Evolutionary conservation across 805 yeast genomes (phyloP).

Genomic region (Vanderwaltozyma tropicalis): DNA sequence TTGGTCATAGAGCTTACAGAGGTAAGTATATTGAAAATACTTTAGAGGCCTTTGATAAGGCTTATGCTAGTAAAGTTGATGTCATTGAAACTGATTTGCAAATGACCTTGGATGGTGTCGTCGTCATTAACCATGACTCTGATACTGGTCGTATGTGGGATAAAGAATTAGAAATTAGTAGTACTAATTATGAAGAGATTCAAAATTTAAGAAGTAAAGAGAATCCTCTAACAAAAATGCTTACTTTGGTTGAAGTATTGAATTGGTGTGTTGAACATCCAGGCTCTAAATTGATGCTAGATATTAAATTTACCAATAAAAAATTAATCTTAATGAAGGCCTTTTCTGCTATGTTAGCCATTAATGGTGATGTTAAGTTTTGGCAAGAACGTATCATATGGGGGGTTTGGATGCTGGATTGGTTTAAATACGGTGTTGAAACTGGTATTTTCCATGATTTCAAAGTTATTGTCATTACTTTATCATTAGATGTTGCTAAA

Average conservation of each 20-base stretch:
- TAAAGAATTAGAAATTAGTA: conserved; percentile 29
- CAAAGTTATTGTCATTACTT: conserved; percentile 28
- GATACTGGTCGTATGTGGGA: conserved; percentile 41
- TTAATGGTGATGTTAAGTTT: conserved; percentile 31
- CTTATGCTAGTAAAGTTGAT: conserved; percentile 36
- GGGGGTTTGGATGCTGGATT: conserved; percentile 45
- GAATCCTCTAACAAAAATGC: conserved; percentile 30
- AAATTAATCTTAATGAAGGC: conserved; percentile 34
- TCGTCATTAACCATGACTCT: conserved; percentile 46
- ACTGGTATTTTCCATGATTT: conserved; percentile 31
- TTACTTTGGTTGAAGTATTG: conserved; percentile 34
- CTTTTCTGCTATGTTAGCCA: conserved; percentile 27
- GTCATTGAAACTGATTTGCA: conserved; percentile 49
- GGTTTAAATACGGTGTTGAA: conserved; percentile 33
- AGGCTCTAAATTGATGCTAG: conserved; percentile 36
- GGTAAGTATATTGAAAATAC: conserved; percentile 38
- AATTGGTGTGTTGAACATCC: conserved; percentile 31
- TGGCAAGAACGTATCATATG: conserved; percentile 40
- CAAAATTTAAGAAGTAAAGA: conserved; percentile 28
- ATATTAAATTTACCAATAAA: conserved; percentile 39
- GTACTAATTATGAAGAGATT: conserved; percentile 29
- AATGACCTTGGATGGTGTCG: conserved; percentile 41
- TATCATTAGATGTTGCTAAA: conserved; percentile 27
- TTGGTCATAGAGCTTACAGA: conserved; percentile 29
- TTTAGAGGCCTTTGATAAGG: conserved; percentile 35